Evolutionary conservation across 1,139 yeast genomes (phyloP).

Genomic region (Suhomyces maxii): DNA sequence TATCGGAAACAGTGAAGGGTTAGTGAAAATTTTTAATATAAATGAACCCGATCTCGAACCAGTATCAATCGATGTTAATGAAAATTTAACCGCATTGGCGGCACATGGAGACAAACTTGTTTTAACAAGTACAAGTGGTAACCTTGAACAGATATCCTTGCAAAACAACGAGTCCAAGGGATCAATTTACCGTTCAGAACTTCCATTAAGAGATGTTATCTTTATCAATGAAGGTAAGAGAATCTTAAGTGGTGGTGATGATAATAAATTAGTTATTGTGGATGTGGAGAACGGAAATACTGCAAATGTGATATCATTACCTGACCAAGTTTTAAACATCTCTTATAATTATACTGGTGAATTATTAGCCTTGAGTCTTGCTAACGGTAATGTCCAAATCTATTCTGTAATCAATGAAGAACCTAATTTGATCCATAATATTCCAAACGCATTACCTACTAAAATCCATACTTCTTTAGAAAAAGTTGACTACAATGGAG

Average conservation of each 20-base stretch:
- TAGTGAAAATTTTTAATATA: conserved; percentile 50
- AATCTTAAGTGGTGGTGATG: conserved; percentile 77
- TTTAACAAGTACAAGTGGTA: conserved; percentile 38
- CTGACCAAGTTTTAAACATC: conserved; percentile 59
- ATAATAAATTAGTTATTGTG: conserved; percentile 57
- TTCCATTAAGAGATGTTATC: conserved; percentile 65
- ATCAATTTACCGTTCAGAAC: conserved; percentile 44
- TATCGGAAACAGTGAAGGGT: conserved; percentile 52
- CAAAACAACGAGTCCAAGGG: conserved; percentile 21
- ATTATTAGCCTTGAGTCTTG: conserved; percentile 58
- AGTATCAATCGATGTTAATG: conserved; percentile 50
- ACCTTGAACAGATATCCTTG: conserved; percentile 33
- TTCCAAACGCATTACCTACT: conserved; percentile 40
- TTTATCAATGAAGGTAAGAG: conserved; percentile 73
- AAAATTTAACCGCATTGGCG: conserved; percentile 38
- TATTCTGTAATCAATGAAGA: conserved; percentile 55
- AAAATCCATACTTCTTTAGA: conserved; percentile 40
- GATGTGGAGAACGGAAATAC: conserved; percentile 44
- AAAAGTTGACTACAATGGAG: conserved; percentile 35
- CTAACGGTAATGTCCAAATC: conserved; percentile 67
- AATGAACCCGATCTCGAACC: conserved; percentile 55
- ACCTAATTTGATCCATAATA: conserved; percentile 38
- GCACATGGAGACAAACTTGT: conserved; percentile 22
- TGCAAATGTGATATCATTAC: conserved; percentile 36
- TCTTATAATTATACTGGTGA: conserved; percentile 65